phyloP scores from a whole-genome alignment of 2,329 filamentous ascomycete species.

The Leptodontidium sp. region DNA sequence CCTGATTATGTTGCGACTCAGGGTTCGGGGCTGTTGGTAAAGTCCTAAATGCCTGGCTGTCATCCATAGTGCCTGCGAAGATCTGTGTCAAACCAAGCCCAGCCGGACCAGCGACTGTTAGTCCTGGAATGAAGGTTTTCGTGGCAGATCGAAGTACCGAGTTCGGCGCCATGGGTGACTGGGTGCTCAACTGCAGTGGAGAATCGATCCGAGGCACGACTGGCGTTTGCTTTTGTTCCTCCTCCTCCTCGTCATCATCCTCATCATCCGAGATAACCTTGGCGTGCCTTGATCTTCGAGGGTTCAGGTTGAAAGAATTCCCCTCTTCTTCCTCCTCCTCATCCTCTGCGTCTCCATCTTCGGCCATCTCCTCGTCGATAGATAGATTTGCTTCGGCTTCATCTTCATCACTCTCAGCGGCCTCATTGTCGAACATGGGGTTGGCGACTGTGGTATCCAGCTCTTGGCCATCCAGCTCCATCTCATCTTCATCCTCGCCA shows the following conservation, averaged over 20 bases:
- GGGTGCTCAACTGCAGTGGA: constrained; percentile 48
- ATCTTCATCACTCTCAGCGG: constrained; percentile 52
- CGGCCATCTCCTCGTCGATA: constrained; percentile 45
- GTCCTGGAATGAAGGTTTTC: constrained; percentile 74
- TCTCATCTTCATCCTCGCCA: constrained; percentile 51
- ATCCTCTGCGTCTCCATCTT: constrained; percentile 40
- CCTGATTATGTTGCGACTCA: constrained; percentile 44
- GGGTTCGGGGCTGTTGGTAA: constrained; percentile 24
- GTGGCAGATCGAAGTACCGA: constrained; percentile 74
- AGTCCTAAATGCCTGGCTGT: constrained; percentile 51
- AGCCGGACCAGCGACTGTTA: constrained; percentile 67
- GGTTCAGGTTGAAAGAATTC: constrained; percentile 30
- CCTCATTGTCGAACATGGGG: constrained; percentile 45
- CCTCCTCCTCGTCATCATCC: constrained; percentile 52
- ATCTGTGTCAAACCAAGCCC: constrained; percentile 86
- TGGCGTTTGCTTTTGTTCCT: constrained; percentile 34
- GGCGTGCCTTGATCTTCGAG: constrained; percentile 38
- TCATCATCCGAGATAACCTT: constrained; percentile 53
- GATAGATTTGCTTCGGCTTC: constrained; percentile 41
- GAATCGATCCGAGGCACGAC: constrained; percentile 38
- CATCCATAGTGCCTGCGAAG: constrained; percentile 88
- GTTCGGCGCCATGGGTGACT: constrained; percentile 61
- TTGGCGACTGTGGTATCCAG: constrained; percentile 44
- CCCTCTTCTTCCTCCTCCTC: constrained; percentile 44
- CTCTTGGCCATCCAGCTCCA: constrained; percentile 53